Evolutionary conservation across 1,284 basidiomycete species (phyloP).

Genomic region (Retiboletus flavoniger): DNA sequence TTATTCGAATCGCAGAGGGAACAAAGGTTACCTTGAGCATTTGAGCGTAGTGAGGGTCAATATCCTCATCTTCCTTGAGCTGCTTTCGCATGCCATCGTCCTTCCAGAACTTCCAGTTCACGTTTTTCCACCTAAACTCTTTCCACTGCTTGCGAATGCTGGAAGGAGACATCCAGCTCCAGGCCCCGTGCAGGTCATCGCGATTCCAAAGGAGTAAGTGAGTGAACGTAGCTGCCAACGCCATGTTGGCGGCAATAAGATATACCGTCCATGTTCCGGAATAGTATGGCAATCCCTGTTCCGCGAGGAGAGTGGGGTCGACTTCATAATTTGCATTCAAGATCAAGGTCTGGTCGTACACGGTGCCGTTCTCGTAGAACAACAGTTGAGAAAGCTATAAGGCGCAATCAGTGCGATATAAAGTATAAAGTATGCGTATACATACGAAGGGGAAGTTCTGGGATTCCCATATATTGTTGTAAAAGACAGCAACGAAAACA

Average conservation of each 20-base stretch:
- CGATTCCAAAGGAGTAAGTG: slow-evolving; percentile 54
- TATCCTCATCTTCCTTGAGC: slow-evolving; percentile 28
- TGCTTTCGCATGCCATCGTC: slow-evolving; percentile 39
- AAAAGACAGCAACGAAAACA: slow-evolving; percentile 43
- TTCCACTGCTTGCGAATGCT: slow-evolving; percentile 27
- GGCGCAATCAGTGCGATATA: background rate
- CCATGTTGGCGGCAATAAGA: slow-evolving; percentile 32
- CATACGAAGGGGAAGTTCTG: slow-evolving; percentile 49
- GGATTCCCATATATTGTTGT: slow-evolving; percentile 49
- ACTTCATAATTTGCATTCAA: slow-evolving; percentile 49
- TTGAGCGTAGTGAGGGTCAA: slow-evolving; percentile 54
- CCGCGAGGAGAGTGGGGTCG: slow-evolving; percentile 41
- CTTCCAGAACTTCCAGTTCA: slow-evolving; percentile 48
- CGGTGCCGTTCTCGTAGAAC: slow-evolving; percentile 50
- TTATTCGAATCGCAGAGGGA: background rate
- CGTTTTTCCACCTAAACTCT: slow-evolving; percentile 23
- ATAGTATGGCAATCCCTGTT: slow-evolving; percentile 43
- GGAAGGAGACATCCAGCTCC: slow-evolving; percentile 42
- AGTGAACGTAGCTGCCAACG: slow-evolving; percentile 48
- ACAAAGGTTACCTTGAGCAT: slow-evolving; percentile 47
- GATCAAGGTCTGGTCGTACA: slow-evolving; percentile 48
- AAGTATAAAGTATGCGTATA: background rate
- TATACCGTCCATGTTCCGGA: slow-evolving; percentile 42
- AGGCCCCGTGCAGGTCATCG: slow-evolving; percentile 43
- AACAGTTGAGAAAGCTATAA: slow-evolving; percentile 47